Base-by-base conservation (phyloP, 2,329 filamentous ascomycete genomes). In the Geoglossum cookeanum region DNA sequence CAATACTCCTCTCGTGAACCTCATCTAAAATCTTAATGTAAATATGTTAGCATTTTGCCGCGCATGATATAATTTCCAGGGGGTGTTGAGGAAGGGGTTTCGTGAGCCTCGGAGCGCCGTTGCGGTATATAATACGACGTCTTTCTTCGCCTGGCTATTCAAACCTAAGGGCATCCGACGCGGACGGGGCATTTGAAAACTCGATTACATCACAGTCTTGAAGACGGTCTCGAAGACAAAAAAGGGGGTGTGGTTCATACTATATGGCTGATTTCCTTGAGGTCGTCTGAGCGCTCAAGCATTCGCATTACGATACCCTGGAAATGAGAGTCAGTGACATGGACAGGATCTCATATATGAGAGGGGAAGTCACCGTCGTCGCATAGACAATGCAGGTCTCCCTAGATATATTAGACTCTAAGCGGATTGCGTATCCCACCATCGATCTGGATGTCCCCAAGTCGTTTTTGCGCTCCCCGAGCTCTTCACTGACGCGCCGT, bases 241-340 rank as follows among this genome's bases (percentile, higher is more conserved):
- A 6, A 22, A 45, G 15, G 11, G 6, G 22, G 5, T 22, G 22
- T 22, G 42, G n/a, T 5, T 45, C 42, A 22, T 51, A 98, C 82
- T 59, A 98, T 73, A 71, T 97, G 92, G 0, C 91, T 95, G 56
- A 98, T 83, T 61, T 96, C 91, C 58, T 81, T 79, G 48, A 98
- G 78, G 58, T 94, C 85, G 61, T 88, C 85, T 0, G 87, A 86
- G 7, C 84, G 84, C 68, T 98, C 92, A 13, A 98, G 76, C 91
- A 98, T 97, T 32, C 92, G 83, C 75, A 98, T 87, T n/a, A 98
- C 88, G 58, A 98, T 94, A 72, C 92, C 81, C 42, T 45, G n/a
- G 22, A 45, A 45, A 4, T 15, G 4, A 45, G 3, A 22, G 42
- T 45, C 17, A 45, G 42, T 13, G 5, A 22, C 15, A 13, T 45